phyloP scores from a whole-genome alignment of 2,329 filamentous ascomycete species.

The Ceratocystiopsis minuta region DNA sequence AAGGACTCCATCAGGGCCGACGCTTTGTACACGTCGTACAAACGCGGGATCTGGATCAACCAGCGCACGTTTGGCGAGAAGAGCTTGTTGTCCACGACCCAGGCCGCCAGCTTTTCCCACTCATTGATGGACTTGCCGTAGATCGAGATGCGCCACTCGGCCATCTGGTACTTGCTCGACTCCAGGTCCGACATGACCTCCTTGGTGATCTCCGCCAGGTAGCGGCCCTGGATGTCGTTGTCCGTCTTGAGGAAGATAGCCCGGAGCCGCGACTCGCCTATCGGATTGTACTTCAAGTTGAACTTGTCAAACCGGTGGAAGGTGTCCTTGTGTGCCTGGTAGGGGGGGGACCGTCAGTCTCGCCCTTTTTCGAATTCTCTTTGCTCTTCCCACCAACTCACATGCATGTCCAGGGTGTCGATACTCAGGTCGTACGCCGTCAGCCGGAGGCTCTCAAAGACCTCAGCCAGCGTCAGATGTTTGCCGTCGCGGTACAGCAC shows the following conservation, averaged over 20 bases:
- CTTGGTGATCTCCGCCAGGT: constrained; percentile 92
- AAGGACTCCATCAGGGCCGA: constrained; percentile 74
- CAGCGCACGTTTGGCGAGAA: constrained; percentile 96
- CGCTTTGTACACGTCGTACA: constrained; percentile 92
- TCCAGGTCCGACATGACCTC: constrained; percentile 95
- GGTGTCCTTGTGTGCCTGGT: constrained; percentile 78
- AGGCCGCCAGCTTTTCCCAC: constrained; percentile 93
- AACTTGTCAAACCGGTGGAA: constrained; percentile 99
- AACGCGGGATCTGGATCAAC: constrained; percentile 85
- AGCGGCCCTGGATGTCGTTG: constrained; percentile 90
- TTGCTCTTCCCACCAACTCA: constrained; percentile 24
- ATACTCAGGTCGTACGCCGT: constrained; percentile 97
- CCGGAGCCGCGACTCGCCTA: constrained; percentile 83
- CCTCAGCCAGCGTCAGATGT: constrained; percentile 75
- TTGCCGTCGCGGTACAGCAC: constrained; percentile 87
- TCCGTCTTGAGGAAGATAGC: constrained; percentile 99
- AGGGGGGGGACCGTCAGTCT: too few relatives aligned
- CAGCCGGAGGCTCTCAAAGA: constrained; percentile 93
- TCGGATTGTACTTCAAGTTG: constrained; percentile 95
- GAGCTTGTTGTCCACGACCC: constrained; percentile 95
- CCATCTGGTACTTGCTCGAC: constrained; percentile 99
- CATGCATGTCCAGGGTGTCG: constrained; percentile 97
- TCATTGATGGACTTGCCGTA: constrained; percentile 85
- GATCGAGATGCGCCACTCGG: constrained; percentile 96
- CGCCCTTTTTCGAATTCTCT: background rate